Conservation (phyloP, 2,329 filamentous ascomycete genomes). For the Xylaria digitata region DNA sequence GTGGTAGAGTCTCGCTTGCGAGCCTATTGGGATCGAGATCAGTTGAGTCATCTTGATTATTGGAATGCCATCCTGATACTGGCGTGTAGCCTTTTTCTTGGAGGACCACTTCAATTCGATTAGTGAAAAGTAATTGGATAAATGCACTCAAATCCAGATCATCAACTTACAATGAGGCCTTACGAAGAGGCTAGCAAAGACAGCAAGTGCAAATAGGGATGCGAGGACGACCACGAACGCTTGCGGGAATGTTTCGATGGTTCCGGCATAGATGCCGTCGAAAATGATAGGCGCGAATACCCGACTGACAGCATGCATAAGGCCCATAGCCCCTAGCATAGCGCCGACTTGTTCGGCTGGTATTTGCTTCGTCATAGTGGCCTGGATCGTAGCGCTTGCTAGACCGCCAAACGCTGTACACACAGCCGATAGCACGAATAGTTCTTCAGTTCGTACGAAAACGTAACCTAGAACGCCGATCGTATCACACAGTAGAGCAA, state of each 20-base stretch:
- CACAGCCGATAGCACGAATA: slow-evolving; percentile 79
- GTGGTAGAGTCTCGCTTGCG: slow-evolving; percentile 40
- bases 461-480: slow-evolving; percentile 81
- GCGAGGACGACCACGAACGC: slow-evolving; percentile 83
- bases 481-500: slow-evolving; percentile 80
- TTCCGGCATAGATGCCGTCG: slow-evolving; percentile 85
- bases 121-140: slow-evolving; percentile 3
- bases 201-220: slow-evolving; percentile 72
- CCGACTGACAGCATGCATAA: slow-evolving; percentile 84
- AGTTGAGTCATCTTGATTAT: slow-evolving; percentile 28
- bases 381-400: slow-evolving; percentile 85
- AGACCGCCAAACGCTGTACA: slow-evolving; percentile 84
- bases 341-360: slow-evolving; percentile 84
- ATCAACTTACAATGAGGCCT: slow-evolving; percentile 75
- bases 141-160: neutral
- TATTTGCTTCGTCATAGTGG: slow-evolving; percentile 89
- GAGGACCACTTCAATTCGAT: slow-evolving; percentile 43
- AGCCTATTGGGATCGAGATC: slow-evolving; percentile 38
- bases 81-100: slow-evolving; percentile 44
- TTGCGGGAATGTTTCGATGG: slow-evolving; percentile 81
- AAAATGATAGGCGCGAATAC: slow-evolving; percentile 85
- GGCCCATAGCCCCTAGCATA: slow-evolving; percentile 86
- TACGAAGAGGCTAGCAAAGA: slow-evolving; percentile 76
- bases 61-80: slow-evolving; percentile 40
- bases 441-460: slow-evolving; percentile 66